A percentile compares a stretch with the other conserved stretches of the same genome.
phyloP scores from a whole-genome alignment of 2,329 filamentous ascomycete species.

The Colletotrichum ledebouriae region DNA sequence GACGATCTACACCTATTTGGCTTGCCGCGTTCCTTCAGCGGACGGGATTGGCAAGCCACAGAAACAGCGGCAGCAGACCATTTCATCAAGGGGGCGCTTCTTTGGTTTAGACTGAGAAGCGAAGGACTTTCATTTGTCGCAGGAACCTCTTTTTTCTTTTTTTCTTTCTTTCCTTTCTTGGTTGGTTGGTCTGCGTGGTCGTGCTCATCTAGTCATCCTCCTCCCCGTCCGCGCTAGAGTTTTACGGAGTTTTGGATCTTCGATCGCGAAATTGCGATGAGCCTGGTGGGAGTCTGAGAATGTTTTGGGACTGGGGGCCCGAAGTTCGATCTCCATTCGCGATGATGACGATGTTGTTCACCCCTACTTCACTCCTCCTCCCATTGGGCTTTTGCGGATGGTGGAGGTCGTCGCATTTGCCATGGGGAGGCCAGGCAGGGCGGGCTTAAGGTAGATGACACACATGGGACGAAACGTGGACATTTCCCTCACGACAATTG shows the following conservation, averaged over 20 bases:
- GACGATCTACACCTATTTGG: slow-evolving; percentile 1
- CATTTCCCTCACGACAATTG: slow-evolving; percentile 10
- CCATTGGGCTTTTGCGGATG: background rate
- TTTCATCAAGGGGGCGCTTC: background rate
- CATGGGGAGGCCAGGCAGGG: background rate
- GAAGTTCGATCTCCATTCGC: background rate
- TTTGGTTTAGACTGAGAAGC: background rate
- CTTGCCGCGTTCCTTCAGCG: no score
- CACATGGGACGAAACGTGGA: slow-evolving; percentile 38
- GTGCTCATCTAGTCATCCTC: background rate
- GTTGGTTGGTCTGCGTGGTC: background rate
- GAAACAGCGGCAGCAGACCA: background rate
- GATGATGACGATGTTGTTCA: slow-evolving; percentile 24
- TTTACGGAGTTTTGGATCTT: slow-evolving; percentile 33
- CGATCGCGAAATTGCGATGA: slow-evolving; percentile 39
- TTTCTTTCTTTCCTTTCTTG: no score
- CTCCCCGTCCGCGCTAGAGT: background rate
- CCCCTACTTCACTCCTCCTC: background rate
- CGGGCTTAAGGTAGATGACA: background rate
- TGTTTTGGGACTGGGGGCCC: slow-evolving; percentile 24
- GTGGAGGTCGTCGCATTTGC: background rate
- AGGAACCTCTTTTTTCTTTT: background rate
- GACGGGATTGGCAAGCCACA: no score
- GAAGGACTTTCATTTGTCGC: slow-evolving; percentile 8
- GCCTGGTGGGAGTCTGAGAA: slow-evolving; percentile 29